Percentiles rank a stretch among this genome's conserved stretches.
These are phyloP conservation scores for Calonectria honghensis DNA, from an alignment of 2,329 filamentous ascomycete species.

Conservation along the genomic window DNA sequence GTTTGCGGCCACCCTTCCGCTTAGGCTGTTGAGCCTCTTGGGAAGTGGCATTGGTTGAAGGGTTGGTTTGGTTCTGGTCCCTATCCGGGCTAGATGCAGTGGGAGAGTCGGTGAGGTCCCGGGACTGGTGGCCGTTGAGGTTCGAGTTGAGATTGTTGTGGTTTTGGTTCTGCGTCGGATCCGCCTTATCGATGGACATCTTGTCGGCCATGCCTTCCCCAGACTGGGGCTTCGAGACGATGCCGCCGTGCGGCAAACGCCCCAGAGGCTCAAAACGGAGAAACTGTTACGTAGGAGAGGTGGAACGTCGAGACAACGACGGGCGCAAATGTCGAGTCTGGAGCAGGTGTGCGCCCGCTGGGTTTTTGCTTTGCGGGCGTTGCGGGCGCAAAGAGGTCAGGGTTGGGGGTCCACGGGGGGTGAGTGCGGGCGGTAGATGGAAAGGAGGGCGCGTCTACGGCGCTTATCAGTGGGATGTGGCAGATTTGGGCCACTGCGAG, in stretches of 20 bases:
- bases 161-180: slow-evolving; percentile 55
- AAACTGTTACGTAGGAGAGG: slow-evolving; percentile 59
- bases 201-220: slow-evolving; percentile 77
- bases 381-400: slow-evolving; percentile 59
- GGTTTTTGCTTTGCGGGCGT: slow-evolving; percentile 60
- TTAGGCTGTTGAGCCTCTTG: slow-evolving; percentile 83
- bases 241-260: slow-evolving; percentile 62
- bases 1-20: slow-evolving; percentile 97
- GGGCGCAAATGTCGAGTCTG: slow-evolving; percentile 55
- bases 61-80: slow-evolving; percentile 64
- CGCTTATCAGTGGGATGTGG: slow-evolving; percentile 55
- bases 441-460: slow-evolving; percentile 53
- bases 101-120: slow-evolving; percentile 78
- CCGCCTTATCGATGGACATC: slow-evolving; percentile 79
- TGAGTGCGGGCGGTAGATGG: slow-evolving; percentile 43
- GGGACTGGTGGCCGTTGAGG: slow-evolving; percentile 60
- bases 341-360: slow-evolving; percentile 59
- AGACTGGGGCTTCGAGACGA: slow-evolving; percentile 57
- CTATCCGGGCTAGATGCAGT: slow-evolving; percentile 76
- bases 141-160: slow-evolving; percentile 57
- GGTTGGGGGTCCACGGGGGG: slow-evolving; percentile 57
- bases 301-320: slow-evolving; percentile 55
- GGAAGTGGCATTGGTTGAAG: slow-evolving; percentile 58
- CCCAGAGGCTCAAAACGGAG: slow-evolving; percentile 60
- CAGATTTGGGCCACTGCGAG: slow-evolving; percentile 46